A percentile compares a stretch with the other conserved stretches of the same genome.
phyloP scores from a whole-genome alignment of 176 grass and related monocot species.

The Ampelocalamus luodianensis region DNA sequence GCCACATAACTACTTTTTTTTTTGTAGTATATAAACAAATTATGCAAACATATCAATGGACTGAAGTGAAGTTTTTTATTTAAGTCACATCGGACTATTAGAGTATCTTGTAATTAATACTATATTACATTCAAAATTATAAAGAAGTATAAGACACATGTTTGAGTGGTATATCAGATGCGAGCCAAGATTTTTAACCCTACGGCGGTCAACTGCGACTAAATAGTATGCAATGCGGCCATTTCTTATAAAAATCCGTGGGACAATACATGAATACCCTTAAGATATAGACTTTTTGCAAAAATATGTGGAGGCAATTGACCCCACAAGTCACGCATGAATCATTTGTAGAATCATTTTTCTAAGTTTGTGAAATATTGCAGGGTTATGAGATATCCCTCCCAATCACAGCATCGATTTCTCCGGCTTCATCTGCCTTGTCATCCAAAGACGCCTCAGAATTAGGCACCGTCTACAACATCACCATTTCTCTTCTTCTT shows the following conservation, averaged over 20 bases:
- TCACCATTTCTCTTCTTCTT: not conserved
- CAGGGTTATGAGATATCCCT: not conserved
- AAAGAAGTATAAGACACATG: not conserved
- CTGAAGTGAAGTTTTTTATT: not conserved
- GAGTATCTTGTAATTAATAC: not conserved
- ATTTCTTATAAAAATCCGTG: not conserved
- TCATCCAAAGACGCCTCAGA: not conserved
- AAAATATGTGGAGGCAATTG: not conserved
- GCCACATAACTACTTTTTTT: not conserved
- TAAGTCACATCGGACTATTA: not conserved
- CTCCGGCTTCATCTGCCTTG: not conserved
- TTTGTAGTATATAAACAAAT: not conserved
- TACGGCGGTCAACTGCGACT: not conserved
- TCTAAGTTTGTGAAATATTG: not conserved
- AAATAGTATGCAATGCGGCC: not conserved
- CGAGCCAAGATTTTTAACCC: too few relatives aligned
- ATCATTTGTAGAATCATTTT: not conserved
- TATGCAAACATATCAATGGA: not conserved
- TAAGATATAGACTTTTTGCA: not conserved
- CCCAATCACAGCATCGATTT: not conserved
- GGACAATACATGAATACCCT: not conserved
- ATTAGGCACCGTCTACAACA: conserved; percentile 19
- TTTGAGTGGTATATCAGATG: too few relatives aligned
- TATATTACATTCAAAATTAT: not conserved
- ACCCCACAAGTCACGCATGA: not conserved